phyloP scores from a whole-genome alignment of 2,329 filamentous ascomycete species.

The Beauveria brongniartii region DNA sequence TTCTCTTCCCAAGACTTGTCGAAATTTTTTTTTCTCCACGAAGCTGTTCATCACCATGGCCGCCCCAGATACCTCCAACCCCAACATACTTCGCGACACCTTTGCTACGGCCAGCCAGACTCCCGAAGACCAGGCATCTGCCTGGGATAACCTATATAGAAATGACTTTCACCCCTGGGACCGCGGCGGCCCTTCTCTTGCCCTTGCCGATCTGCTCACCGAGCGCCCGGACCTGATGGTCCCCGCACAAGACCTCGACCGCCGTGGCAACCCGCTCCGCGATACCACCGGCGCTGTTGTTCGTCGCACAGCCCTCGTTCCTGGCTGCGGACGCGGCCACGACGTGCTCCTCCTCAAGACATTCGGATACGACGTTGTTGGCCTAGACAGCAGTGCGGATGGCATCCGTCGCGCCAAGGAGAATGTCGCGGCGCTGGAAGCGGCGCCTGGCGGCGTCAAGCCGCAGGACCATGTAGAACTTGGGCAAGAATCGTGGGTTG shows the following conservation, averaged over 20 bases:
- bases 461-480: slow-evolving; percentile 29
- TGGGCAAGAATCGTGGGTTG: slow-evolving; percentile 48
- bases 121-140: slow-evolving; percentile 26
- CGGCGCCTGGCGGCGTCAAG: slow-evolving; percentile 29
- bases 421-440: slow-evolving; percentile 32
- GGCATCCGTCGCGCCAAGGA: slow-evolving; percentile 38
- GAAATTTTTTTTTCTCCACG: no score
- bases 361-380: slow-evolving; percentile 70
- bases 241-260: slow-evolving; percentile 24
- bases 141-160: slow-evolving; percentile 43
- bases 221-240: slow-evolving; percentile 38
- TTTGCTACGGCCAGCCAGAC: slow-evolving; percentile 28
- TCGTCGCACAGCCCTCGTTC: slow-evolving; percentile 53
- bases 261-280: slow-evolving; percentile 21
- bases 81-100: slow-evolving; percentile 22
- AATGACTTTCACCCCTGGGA: slow-evolving; percentile 46
- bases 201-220: slow-evolving; percentile 44
- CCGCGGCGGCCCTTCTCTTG: slow-evolving; percentile 42
- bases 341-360: slow-evolving; percentile 69
- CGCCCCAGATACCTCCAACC: slow-evolving; percentile 13
- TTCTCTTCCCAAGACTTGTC: background rate
- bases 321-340: slow-evolving; percentile 75
- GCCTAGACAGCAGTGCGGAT: slow-evolving; percentile 56
- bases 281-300: slow-evolving; percentile 17
- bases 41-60: background rate